Conservation (phyloP, 345 rosid species). For the Boechera divaricarpa region DNA sequence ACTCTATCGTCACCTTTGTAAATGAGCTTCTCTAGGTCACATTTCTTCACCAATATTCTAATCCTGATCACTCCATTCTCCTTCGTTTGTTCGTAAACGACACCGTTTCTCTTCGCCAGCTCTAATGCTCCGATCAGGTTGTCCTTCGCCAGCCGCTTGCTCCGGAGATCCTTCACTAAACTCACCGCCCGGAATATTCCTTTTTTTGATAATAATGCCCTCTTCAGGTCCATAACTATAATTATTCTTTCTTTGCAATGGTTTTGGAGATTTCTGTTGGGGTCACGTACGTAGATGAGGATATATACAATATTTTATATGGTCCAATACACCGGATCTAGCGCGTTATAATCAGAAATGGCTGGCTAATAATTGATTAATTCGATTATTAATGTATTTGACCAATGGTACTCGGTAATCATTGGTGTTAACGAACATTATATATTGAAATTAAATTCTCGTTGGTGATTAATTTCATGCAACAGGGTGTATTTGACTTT, state of each 20-base stretch:
- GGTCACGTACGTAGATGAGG: not conserved
- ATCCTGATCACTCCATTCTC: conserved; percentile 49
- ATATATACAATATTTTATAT: not conserved
- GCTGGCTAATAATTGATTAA: conserved; percentile 26
- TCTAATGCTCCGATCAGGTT: conserved; percentile 15
- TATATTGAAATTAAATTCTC: not conserved
- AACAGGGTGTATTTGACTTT: conserved; percentile 20
- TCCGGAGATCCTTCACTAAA: conserved; percentile 6
- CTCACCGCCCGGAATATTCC: conserved; percentile 14
- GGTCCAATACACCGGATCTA: conserved; percentile 12
- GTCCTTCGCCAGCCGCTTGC: not conserved
- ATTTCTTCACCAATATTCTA: conserved; percentile 64
- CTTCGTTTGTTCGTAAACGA: conserved; percentile 19
- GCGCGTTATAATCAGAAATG: conserved; percentile 19
- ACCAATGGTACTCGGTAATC: conserved; percentile 13
- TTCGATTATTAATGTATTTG: conserved; percentile 7
- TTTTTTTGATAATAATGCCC: conserved; percentile 3
- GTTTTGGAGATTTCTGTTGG: not conserved
- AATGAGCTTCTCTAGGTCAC: conserved; percentile 70
- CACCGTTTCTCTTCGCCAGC: conserved; percentile 8
- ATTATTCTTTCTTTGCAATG: not conserved
- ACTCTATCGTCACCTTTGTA: conserved; percentile 34
- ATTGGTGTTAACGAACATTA: conserved; percentile 1
- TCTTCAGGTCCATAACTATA: conserved; percentile 15
- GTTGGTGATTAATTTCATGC: not conserved